phyloP scores from a whole-genome alignment of 352 stramenopile genomes.

The Pythium myriotylum region DNA sequence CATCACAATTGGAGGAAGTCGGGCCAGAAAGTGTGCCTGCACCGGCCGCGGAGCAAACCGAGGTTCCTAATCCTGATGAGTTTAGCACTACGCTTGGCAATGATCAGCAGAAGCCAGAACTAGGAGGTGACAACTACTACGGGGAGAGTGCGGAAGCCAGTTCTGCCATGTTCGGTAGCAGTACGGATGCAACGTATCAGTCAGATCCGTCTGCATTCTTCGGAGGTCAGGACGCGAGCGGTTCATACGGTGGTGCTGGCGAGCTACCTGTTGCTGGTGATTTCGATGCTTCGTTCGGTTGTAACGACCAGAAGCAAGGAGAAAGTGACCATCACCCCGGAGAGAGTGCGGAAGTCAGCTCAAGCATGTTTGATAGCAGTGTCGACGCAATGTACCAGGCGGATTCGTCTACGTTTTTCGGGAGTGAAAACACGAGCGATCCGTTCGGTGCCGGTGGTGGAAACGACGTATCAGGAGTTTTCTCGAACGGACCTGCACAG shows the following conservation, averaged over 20 bases:
- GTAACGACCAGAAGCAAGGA: neutral
- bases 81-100: too few relatives aligned
- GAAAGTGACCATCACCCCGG: neutral
- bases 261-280: too few relatives aligned
- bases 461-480: constrained; percentile 39
- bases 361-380: neutral
- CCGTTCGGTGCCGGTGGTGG: constrained; percentile 5
- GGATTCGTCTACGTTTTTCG: constrained; percentile 40
- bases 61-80: too few relatives aligned
- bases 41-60: too few relatives aligned
- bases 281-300: neutral
- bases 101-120: too few relatives aligned
- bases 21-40: too few relatives aligned
- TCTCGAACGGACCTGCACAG: constrained; percentile 35
- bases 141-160: too few relatives aligned
- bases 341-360: neutral
- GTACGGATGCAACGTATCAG: neutral
- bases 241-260: constrained; percentile 10
- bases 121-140: too few relatives aligned
- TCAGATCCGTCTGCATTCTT: constrained; percentile 7
- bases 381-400: constrained; percentile 2
- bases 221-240: neutral
- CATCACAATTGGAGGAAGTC: too few relatives aligned
- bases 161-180: neutral
- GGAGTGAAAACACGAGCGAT: constrained; percentile 17